Evolutionary conservation across 106 monocot genomes (phyloP).

Genomic region (Alisma plantagoaquatica): DNA sequence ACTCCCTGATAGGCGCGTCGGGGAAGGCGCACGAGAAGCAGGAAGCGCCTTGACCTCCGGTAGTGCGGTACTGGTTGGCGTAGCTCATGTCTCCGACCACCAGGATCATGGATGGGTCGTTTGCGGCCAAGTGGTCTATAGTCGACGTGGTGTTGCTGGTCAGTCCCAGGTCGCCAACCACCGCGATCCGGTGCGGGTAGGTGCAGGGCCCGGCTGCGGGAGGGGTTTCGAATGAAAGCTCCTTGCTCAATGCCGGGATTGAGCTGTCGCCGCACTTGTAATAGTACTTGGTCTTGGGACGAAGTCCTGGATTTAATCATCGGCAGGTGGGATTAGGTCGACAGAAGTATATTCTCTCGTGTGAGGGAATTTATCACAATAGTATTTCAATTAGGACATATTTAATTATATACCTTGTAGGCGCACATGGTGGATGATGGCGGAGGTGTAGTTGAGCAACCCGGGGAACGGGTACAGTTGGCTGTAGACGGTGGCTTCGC

Average conservation of each 20-base stretch:
- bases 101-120: slow-evolving; percentile 66
- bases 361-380: too few relatives aligned
- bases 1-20: slow-evolving; percentile 71
- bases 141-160: slow-evolving; percentile 74
- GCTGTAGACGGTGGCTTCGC: slow-evolving; percentile 43
- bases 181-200: slow-evolving; percentile 49
- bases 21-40: slow-evolving; percentile 85
- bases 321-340: too few relatives aligned
- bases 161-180: slow-evolving; percentile 77
- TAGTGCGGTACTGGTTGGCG: slow-evolving; percentile 81
- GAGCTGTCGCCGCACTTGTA: slow-evolving; percentile 84
- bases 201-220: slow-evolving; percentile 22
- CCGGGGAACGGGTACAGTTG: slow-evolving; percentile 78
- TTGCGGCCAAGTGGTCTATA: slow-evolving; percentile 51
- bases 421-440: slow-evolving; percentile 71
- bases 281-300: slow-evolving; percentile 57
- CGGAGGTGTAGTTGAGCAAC: slow-evolving; percentile 77
- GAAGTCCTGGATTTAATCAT: slow-evolving; percentile 33
- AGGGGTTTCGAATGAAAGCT: slow-evolving; percentile 39
- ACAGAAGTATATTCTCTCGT: too few relatives aligned
- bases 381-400: too few relatives aligned
- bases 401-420: slow-evolving; percentile 51
- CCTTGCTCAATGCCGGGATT: slow-evolving; percentile 53
- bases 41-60: slow-evolving; percentile 60
- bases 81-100: slow-evolving; percentile 81